These are phyloP conservation scores for Trichosporon faecale DNA, from an alignment of 1,284 basidiomycete genomes.

Conservation along the genomic window DNA sequence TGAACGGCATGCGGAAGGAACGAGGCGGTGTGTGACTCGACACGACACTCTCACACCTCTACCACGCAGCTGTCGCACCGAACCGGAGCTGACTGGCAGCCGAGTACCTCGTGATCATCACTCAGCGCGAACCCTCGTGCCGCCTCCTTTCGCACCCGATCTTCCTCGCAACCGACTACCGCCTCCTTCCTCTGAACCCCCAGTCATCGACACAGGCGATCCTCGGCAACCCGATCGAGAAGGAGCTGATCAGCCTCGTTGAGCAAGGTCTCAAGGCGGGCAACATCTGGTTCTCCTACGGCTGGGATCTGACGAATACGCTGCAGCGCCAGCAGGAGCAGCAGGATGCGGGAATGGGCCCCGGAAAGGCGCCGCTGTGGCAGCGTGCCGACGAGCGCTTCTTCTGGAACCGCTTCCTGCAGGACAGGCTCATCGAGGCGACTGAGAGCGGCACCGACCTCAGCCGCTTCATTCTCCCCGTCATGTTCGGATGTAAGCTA, in stretches of 20 bases:
- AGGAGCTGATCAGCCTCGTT: slow-evolving; percentile 79
- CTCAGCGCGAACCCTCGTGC: slow-evolving; percentile 73
- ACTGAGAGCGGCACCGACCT: slow-evolving; percentile 54
- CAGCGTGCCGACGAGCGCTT: slow-evolving; percentile 86
- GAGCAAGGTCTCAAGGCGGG: slow-evolving; percentile 78
- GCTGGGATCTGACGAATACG: slow-evolving; percentile 82
- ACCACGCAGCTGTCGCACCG: background rate
- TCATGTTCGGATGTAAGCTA: slow-evolving; percentile 81
- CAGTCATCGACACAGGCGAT: slow-evolving; percentile 63
- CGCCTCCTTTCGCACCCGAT: slow-evolving; percentile 79
- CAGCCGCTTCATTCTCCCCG: slow-evolving; percentile 81
- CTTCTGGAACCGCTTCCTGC: slow-evolving; percentile 89
- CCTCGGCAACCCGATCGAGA: slow-evolving; percentile 72
- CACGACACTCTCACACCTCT: background rate
- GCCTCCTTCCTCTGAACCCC: slow-evolving; percentile 76
- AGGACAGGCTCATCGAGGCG: slow-evolving; percentile 50
- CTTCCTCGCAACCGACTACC: slow-evolving; percentile 86
- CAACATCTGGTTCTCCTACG: slow-evolving; percentile 85
- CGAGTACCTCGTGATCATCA: slow-evolving; percentile 89
- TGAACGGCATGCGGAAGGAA: background rate
- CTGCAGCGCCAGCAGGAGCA: slow-evolving; percentile 74
- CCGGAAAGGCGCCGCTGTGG: slow-evolving; percentile 40
- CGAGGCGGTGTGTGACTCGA: background rate
- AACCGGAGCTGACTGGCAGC: slow-evolving; percentile 55
- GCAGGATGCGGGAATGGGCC: slow-evolving; percentile 67